Base-by-base conservation (phyloP, 768 basidiomycete genomes). In the Russula sp. region DNA sequence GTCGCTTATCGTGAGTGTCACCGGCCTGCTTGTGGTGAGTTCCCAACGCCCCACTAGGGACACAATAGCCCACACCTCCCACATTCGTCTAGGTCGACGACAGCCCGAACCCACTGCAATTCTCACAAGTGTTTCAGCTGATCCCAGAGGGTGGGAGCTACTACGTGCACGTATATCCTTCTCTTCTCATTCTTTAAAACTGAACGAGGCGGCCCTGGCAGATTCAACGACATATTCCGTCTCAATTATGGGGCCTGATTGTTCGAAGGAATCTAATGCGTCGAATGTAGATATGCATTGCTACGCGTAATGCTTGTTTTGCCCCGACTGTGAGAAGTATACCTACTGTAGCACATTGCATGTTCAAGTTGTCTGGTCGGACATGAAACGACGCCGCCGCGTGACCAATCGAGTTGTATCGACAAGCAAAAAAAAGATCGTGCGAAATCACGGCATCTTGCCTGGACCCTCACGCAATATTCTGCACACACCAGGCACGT, bases 81-180 rank as follows among this genome's bases (percentile, higher is more conserved):
- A 22, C 27, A 18, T 14, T 14, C 27, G 5, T 18, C 47, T 68
- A 93, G 91, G 85, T 98, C 67, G 95, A 98, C 69, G 91, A 89
- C 65, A 80, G 79, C 66, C 48, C 75, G 61, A 89, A 90, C 68
- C 85, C 91, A n/a, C 78, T 99, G 61, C 86, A 84, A 70, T 99
- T 91, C 79, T 91, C 87, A 67, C 97, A 99, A 76, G 79, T 85
- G 66, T 99, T 99, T 85, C 93, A 96, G 68, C 84, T 99, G 62
- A 80, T 91, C 57, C 87, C 84, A 32, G 91, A 95, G 2, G 83
- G 79, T 6, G 69, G 67, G 20, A 83, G 83, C 68, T 95, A 88
- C 79, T 98, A 87, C 72, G 89, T 98, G 94, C 94, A 75, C 52
- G 91, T 78, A 11, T 47, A 61, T 48, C 47, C 39, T 47, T 42